A percentile compares a stretch with the other conserved stretches of the same genome.
These are phyloP conservation scores for Stygiomarasmius scandens DNA, from an alignment of 1,284 basidiomycete genomes.

Conservation along the genomic window DNA sequence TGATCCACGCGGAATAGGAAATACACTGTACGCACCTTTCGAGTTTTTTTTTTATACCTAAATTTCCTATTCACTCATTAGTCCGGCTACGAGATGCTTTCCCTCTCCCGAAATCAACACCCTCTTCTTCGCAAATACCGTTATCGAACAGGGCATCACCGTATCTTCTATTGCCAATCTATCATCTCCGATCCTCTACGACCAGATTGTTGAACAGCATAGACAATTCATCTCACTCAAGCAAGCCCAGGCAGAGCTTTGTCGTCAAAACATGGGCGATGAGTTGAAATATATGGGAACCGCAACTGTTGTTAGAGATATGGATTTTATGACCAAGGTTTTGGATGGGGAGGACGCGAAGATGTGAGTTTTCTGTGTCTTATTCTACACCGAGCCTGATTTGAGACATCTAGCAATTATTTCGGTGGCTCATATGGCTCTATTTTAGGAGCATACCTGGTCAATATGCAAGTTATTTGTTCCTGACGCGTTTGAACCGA, in stretches of 20 bases:
- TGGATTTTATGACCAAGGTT: slow-evolving; percentile 40
- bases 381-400: background rate
- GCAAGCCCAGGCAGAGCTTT: slow-evolving; percentile 37
- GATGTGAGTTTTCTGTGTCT: slow-evolving; percentile 33
- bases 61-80: slow-evolving; percentile 8
- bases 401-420: slow-evolving; percentile 21
- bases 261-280: slow-evolving; percentile 40
- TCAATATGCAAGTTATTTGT: slow-evolving; percentile 27
- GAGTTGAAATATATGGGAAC: slow-evolving; percentile 47
- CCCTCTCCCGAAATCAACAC: slow-evolving; percentile 23
- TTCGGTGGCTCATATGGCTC: slow-evolving; percentile 27
- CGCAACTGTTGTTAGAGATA: slow-evolving; percentile 43
- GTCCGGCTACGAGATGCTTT: slow-evolving; percentile 41
- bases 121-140: slow-evolving; percentile 40
- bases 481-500: background rate
- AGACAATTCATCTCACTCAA: slow-evolving; percentile 36
- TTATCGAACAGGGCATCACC: slow-evolving; percentile 38
- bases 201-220: slow-evolving; percentile 35
- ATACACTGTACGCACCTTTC: slow-evolving; percentile 28
- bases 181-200: slow-evolving; percentile 25
- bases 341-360: slow-evolving; percentile 42
- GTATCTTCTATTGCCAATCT: slow-evolving; percentile 29
- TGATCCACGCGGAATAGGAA: slow-evolving; percentile 45
- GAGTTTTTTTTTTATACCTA: background rate
- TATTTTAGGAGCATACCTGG: slow-evolving; percentile 25